Evolutionary conservation across 108 stramenopile species (phyloP), one percentile per base, ranked within the genome.

Genomic region (Pseudonitzschia delicatissima): DNA sequence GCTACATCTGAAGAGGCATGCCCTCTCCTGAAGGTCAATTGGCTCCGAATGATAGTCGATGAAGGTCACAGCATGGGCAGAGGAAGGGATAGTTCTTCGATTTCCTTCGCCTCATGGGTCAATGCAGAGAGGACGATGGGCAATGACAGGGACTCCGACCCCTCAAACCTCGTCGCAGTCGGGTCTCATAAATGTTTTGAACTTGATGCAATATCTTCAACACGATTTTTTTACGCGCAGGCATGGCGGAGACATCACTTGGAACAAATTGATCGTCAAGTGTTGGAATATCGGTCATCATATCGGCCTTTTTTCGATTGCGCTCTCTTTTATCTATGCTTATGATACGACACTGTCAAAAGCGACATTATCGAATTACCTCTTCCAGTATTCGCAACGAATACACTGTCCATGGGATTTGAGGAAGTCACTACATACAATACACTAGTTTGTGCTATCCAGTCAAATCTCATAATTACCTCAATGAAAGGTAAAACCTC

Each of bases 111-210:
- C 15, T 75, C 74, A 2, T 91, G 90, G 90, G 80, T 94, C 34
- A 33, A 62, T 15, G 87, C 92, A 2, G 71, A 82, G 57, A 72
- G 86, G 18, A n/a, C 76, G 83, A 4, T 94, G 88, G 90, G 82
- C 77, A 4, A 91, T 91, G 90, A 94, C 89, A 8, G 93, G 93
- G 26, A 94, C 93, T 5, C 93, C 93, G 12, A 90, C 93, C 33
- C 77, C 76, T 32, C 84, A 87, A 77, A 77, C 80, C 7, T 64
- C 72, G 0, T 53, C 64, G 3, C 76, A 85, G 50, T 72, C 60
- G 35, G 84, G 77, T 5, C 48, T 88, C 27, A 50, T 57, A 32
- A 86, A 82, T 39, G 55, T 94, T 9, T 78, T 77, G 29, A 77
- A 73, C 59, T 62, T 94, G 18, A 26, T 82, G 15, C 71, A 78